Evolutionary conservation across 176 grass and related monocot species (phyloP), one percentile per base, ranked within the genome.

Genomic region (Alloteropsis semialata): DNA sequence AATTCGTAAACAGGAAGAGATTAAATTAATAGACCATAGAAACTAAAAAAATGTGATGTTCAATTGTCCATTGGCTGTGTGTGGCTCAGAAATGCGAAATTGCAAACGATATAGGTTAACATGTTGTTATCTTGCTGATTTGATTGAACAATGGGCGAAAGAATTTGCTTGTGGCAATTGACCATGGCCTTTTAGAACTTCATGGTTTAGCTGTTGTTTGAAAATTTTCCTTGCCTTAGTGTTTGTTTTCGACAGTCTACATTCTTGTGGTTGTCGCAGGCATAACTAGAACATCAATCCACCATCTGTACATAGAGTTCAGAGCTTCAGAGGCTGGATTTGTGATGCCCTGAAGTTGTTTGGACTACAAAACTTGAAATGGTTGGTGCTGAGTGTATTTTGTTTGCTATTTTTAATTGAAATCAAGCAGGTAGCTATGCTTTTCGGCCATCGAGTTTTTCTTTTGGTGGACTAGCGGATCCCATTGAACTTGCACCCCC

Each of bases 151-250:
- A 29, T 25, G 21, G 41, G 3, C 29, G 41, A 22, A 71, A 50
- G 53, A 72, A 79, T 43, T 85, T 71, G 63, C 28, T 25, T 9
- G 24, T 65, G 14, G 36, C 69, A 44, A 18, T 36, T 87, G 58
- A 81, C 18, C 60, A 46, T 64, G 44, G 13, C 36, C 6, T 56
- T 32, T 43, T 15, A 34, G 54, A 71, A 72, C 21, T 61, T 51
- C 9, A 5, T 55, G 25, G 36, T 9, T 62, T 5, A 25, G 1
- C 41, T 11, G 0, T 55, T 37, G 38, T 44, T 84, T n/a, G n/a
- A n/a, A n/a, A n/a, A n/a, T n/a, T n/a, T n/a, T n/a, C n/a, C n/a
- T n/a, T n/a, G n/a, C n/a, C n/a, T n/a, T n/a, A n/a, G n/a, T n/a
- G n/a, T n/a, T n/a, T n/a, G n/a, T n/a, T n/a, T n/a, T n/a, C n/a